Percentiles rank a stretch among this genome's conserved stretches.
Conservation (phyloP, 352 stramenopile species). For the Globisporangium perplexum region DNA sequence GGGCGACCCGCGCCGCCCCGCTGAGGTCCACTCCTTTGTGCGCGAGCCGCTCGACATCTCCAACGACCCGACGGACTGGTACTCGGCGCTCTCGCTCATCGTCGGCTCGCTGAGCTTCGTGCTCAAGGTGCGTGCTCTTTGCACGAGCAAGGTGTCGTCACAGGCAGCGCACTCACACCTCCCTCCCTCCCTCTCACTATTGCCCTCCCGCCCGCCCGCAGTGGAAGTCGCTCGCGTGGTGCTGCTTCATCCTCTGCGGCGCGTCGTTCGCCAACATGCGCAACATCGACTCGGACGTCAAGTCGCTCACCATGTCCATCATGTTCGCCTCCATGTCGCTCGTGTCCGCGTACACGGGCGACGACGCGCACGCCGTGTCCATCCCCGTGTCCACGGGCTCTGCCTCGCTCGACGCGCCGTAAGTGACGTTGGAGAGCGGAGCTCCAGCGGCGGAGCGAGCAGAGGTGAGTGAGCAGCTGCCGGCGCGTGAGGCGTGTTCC, state of each 20-base stretch:
- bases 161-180: too few species aligned
- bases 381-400: conserved; percentile 16
- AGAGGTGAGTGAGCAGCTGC: too few species aligned
- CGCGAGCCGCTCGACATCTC: conserved; percentile 38
- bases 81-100: conserved; percentile 61
- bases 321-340: conserved; percentile 70
- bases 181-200: neutral
- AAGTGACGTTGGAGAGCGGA: too few species aligned
- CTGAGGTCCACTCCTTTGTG: conserved; percentile 65
- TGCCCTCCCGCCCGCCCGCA: conserved; percentile 9
- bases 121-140: conserved; percentile 34
- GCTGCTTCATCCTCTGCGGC: conserved; percentile 56
- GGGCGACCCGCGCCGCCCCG: conserved; percentile 56
- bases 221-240: conserved; percentile 65
- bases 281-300: conserved; percentile 48
- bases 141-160: too few species aligned
- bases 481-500: too few species aligned
- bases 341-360: conserved; percentile 51
- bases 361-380: conserved; percentile 25
- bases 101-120: conserved; percentile 52
- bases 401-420: conserved; percentile 6
- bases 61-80: conserved; percentile 41
- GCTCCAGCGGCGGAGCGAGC: too few species aligned
- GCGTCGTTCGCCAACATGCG: conserved; percentile 64
- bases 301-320: conserved; percentile 68